Percentiles rank a stretch among this genome's conserved stretches.
These are phyloP conservation scores for Prunus kanzakura DNA, from an alignment of 306 rosid genomes.

Conservation along the genomic window DNA sequence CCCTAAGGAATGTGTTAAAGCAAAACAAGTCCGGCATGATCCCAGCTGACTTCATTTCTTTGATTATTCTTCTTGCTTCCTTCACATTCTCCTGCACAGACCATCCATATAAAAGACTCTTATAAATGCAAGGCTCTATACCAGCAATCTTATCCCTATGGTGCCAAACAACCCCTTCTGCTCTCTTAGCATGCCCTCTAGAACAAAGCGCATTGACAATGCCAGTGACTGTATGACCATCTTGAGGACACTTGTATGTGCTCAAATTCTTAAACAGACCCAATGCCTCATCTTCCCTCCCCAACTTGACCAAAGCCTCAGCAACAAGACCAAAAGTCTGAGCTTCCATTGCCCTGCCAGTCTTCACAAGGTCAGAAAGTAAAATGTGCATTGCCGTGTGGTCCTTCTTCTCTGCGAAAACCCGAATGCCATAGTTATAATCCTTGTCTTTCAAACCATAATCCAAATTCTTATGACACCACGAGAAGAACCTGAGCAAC, in stretches of 20 bases:
- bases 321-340: slow-evolving; percentile 57
- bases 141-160: slow-evolving; percentile 66
- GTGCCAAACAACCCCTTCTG: slow-evolving; percentile 76
- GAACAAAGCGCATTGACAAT: slow-evolving; percentile 65
- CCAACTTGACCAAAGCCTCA: slow-evolving; percentile 57
- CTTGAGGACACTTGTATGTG: slow-evolving; percentile 53
- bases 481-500: slow-evolving; percentile 75
- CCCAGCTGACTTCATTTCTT: slow-evolving; percentile 69
- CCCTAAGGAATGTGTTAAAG: slow-evolving; percentile 67
- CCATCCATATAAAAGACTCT: slow-evolving; percentile 79
- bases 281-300: slow-evolving; percentile 74
- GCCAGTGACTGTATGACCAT: slow-evolving; percentile 59
- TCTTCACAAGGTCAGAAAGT: slow-evolving; percentile 62
- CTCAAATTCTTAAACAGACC: slow-evolving; percentile 80
- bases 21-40: slow-evolving; percentile 62
- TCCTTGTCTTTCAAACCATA: slow-evolving; percentile 53
- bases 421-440: slow-evolving; percentile 59
- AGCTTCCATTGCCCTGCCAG: slow-evolving; percentile 59
- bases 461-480: slow-evolving; percentile 62
- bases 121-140: slow-evolving; percentile 44
- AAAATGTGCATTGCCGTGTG: slow-evolving; percentile 59
- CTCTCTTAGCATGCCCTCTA: slow-evolving; percentile 75
- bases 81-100: slow-evolving; percentile 70
- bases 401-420: slow-evolving; percentile 70
- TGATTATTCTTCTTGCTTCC: slow-evolving; percentile 74